Evolutionary conservation across 306 rosid species (phyloP), one percentile per base, ranked within the genome.

Genomic region (Ormosia semicastrata): DNA sequence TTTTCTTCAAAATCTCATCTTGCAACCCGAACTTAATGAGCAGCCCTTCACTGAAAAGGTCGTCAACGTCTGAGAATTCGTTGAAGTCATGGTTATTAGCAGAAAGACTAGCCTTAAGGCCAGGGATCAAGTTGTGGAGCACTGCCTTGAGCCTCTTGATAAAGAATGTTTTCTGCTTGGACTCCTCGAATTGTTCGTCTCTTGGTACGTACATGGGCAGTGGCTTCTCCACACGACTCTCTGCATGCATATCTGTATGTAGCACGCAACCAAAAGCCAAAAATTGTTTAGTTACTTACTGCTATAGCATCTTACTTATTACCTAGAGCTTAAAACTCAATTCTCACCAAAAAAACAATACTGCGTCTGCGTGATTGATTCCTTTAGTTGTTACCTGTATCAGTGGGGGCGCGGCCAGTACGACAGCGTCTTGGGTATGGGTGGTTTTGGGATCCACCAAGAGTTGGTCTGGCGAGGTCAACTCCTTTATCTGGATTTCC

Each of bases 371-470:
- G 18, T 52, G 57, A 49, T 0, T 54, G 10, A 17, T 4, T 54
- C 8, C 8, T 5, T 15, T 43, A 8, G 32, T 8, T 66, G 34
- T 34, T 76, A 93, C 97, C 91, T 0, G 98, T 90, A 9, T 90
- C 92, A 0, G 82, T 43, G 4, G 98, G 92, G 34, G 30, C 34
- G 12, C 98, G 94, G 5, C 98, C 98, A 2, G 98, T 94, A 53
- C 98, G 98, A 84, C 97, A 92, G 32, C 98, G 81, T 87, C 97
- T 87, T 3, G 98, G 95, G 76, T 86, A 94, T 13, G 97, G 97
- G 54, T 87, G 71, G 47, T 84, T 67, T 58, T 71, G 52, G 34
- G 87, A 66, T 8, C 90, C 95, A 5, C 98, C 98, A 33, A 94
- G 91, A 0, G 11, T 65, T 6, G 98, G 98, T 24, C 98, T 89